A percentile compares a stretch with the other conserved stretches of the same genome.
These are phyloP conservation scores for Xylaria arbuscula DNA, from an alignment of 2,329 filamentous ascomycete genomes.

Conservation along the genomic window DNA sequence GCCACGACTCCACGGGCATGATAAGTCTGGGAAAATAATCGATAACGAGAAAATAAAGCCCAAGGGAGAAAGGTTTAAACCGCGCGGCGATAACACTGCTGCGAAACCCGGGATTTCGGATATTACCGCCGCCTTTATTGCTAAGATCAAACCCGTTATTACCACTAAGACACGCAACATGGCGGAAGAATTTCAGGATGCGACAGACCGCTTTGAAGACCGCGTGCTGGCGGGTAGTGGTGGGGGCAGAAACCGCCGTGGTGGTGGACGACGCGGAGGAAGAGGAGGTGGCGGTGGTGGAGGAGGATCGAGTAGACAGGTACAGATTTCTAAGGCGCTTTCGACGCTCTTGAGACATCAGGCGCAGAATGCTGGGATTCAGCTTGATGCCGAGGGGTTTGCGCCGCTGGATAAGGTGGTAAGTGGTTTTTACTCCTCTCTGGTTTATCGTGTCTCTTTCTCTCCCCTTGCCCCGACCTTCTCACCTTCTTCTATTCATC, in stretches of 20 bases:
- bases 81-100: not conserved
- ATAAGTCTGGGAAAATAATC: not conserved
- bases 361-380: slow-evolving; percentile 66
- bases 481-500: slow-evolving; percentile 3
- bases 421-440: slow-evolving; percentile 50
- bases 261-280: slow-evolving; percentile 37
- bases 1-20: not conserved
- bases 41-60: not conserved
- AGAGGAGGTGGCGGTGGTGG: slow-evolving; percentile 47
- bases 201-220: slow-evolving; percentile 32
- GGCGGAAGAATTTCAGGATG: slow-evolving; percentile 29
- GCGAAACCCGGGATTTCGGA: not conserved
- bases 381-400: slow-evolving; percentile 69
- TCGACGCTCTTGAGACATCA: slow-evolving; percentile 67
- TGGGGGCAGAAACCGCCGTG: slow-evolving; percentile 19
- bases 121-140: too few relatives aligned
- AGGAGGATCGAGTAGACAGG: slow-evolving; percentile 54
- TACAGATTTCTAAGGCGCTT: slow-evolving; percentile 64
- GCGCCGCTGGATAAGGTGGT: slow-evolving; percentile 69
- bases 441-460: slow-evolving; percentile 17
- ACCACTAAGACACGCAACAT: not conserved
- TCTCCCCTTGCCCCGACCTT: not conserved
- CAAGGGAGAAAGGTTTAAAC: not conserved
- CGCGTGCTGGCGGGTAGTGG: slow-evolving; percentile 2
- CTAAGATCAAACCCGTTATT: not conserved